Conservation (phyloP, 495 filamentous ascomycete genomes). For the Parachaetomium inaequale region DNA sequence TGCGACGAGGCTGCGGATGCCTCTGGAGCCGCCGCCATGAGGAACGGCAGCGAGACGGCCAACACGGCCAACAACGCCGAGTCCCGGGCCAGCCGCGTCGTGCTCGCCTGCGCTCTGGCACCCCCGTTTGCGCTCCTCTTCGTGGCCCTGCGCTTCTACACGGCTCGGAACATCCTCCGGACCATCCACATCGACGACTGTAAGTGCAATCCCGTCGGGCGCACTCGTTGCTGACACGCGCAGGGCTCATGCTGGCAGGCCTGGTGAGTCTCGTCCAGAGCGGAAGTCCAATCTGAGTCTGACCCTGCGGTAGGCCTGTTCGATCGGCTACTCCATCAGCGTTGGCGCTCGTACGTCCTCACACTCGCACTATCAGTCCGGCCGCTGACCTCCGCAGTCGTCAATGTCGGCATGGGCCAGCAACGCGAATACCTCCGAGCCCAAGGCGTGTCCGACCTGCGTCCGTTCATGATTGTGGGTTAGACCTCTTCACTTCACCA, state of each 20-base stretch:
- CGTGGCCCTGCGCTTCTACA: constrained; percentile 26
- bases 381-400: neutral
- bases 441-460: neutral
- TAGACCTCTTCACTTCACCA: neutral
- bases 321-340: neutral
- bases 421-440: neutral
- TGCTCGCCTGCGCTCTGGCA: constrained; percentile 17
- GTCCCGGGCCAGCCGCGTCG: constrained; percentile 3
- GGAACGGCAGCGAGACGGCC: neutral
- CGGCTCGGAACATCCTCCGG: constrained; percentile 20
- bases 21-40: neutral
- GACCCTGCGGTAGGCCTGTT: neutral
- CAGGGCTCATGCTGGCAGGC: constrained; percentile 10
- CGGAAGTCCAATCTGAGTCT: no score
- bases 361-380: neutral
- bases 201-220: constrained; percentile 3
- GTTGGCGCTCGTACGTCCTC: neutral
- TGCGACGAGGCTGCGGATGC: neutral
- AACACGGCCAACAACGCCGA: neutral
- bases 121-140: constrained; percentile 23
- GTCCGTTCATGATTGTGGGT: neutral
- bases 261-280: neutral
- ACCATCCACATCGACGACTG: constrained; percentile 24
- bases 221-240: neutral
- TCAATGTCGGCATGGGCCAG: neutral